Percentiles rank a stretch among this genome's conserved stretches.
Conservation (phyloP, 768 basidiomycete species). For the Amanita jacksonii region DNA sequence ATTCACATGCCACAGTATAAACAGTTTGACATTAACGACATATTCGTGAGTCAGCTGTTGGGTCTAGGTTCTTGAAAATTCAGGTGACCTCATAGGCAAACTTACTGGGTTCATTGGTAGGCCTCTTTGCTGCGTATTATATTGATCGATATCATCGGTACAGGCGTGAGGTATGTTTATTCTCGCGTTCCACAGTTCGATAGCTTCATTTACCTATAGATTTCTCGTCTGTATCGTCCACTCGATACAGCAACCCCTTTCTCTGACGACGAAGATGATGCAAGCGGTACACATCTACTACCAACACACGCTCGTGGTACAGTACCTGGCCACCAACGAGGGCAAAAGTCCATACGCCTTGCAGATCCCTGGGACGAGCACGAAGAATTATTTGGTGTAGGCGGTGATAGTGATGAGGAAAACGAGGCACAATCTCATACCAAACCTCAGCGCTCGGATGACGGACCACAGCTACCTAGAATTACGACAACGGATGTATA, state of each 20-base stretch:
- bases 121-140: constrained; percentile 56
- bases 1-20: constrained; percentile 39
- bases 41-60: constrained; percentile 38
- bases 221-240: constrained; percentile 70
- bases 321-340: constrained; percentile 18
- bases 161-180: constrained; percentile 55
- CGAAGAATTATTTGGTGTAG: constrained; percentile 66
- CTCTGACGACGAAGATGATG: constrained; percentile 49
- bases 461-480: constrained; percentile 3
- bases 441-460: background rate
- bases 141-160: constrained; percentile 70
- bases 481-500: constrained; percentile 1
- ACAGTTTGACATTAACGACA: constrained; percentile 62
- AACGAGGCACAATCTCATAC: constrained; percentile 15
- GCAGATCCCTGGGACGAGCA: constrained; percentile 70
- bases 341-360: constrained; percentile 28
- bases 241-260: constrained; percentile 37
- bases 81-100: constrained; percentile 51
- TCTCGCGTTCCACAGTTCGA: background rate
- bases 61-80: constrained; percentile 5
- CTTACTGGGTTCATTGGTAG: constrained; percentile 60
- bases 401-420: constrained; percentile 54
- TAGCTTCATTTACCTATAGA: constrained; percentile 29
- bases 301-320: constrained; percentile 33
- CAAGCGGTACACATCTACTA: constrained; percentile 49